Conservation (phyloP, 2,329 filamentous ascomycete genomes). For the Dryadomyces sulphureus region DNA sequence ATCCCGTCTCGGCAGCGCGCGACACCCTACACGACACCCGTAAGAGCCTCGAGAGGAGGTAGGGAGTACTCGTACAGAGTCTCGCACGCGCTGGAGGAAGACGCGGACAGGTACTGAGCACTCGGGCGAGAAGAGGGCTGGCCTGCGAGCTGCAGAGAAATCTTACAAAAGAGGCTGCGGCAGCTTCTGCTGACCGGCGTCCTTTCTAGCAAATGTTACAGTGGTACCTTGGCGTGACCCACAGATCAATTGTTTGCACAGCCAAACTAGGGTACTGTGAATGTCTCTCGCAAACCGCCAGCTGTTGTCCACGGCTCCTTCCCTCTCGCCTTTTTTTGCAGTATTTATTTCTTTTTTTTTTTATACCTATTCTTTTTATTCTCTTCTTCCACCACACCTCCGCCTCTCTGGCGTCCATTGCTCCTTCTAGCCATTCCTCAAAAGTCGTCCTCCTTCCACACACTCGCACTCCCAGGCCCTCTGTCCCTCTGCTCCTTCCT, state of each 20-base stretch:
- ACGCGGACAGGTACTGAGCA: no score
- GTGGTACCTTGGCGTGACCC: not conserved
- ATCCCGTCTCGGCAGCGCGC: not conserved
- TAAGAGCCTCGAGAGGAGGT: no score
- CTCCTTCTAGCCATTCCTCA: constrained; percentile 6
- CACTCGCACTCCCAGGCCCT: not conserved
- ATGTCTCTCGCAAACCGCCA: not conserved
- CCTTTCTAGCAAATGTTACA: not conserved
- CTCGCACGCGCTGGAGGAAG: no score
- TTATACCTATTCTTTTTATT: constrained; percentile 1
- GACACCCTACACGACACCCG: no score
- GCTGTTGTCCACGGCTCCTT: not conserved
- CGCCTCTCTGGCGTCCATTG: constrained; percentile 10
- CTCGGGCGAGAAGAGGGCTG: no score
- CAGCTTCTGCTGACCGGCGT: not conserved
- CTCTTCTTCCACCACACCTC: constrained; percentile 8
- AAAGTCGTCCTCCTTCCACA: constrained; percentile 5
- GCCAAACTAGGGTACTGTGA: not conserved
- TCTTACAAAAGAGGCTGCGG: no score
- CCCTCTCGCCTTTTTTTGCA: not conserved
- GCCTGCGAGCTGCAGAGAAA: no score
- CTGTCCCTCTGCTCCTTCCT: constrained; percentile 1
- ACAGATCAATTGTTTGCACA: no score
- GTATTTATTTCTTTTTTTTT: constrained; percentile 1
- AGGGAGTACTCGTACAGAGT: no score